Conservation (phyloP, 106 monocot species). For the Allium fistulosum region DNA sequence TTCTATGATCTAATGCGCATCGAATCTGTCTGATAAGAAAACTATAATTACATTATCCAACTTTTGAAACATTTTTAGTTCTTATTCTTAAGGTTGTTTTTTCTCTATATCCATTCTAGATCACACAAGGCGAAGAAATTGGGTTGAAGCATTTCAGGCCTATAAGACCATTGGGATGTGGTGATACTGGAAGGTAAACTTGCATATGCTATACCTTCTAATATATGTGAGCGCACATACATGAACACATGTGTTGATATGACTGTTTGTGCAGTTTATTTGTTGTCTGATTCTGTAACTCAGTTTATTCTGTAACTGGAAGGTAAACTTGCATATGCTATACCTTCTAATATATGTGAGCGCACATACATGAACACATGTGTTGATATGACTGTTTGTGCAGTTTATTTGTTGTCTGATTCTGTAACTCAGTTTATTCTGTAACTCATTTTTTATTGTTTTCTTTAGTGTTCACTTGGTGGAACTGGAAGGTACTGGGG, state of each 20-base stretch:
- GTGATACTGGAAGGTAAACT: conserved; percentile 90
- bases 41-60: neutral
- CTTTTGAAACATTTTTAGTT: conserved; percentile 27
- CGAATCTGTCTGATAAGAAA: neutral
- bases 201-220: neutral
- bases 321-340: conserved; percentile 8
- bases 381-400: no score
- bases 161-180: conserved; percentile 91
- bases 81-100: neutral
- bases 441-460: neutral
- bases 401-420: no score
- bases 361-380: neutral
- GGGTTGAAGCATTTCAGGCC: conserved; percentile 87
- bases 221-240: neutral
- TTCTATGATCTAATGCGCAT: neutral
- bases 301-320: no score
- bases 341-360: neutral
- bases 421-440: no score
- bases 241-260: neutral
- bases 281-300: no score
- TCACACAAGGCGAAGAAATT: conserved; percentile 46
- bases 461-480: conserved; percentile 86
- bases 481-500: conserved; percentile 73
- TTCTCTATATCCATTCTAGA: no score
- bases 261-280: no score